Evolutionary conservation across 495 filamentous ascomycete genomes (phyloP).

Genomic region (Trichoderma parareesei): DNA sequence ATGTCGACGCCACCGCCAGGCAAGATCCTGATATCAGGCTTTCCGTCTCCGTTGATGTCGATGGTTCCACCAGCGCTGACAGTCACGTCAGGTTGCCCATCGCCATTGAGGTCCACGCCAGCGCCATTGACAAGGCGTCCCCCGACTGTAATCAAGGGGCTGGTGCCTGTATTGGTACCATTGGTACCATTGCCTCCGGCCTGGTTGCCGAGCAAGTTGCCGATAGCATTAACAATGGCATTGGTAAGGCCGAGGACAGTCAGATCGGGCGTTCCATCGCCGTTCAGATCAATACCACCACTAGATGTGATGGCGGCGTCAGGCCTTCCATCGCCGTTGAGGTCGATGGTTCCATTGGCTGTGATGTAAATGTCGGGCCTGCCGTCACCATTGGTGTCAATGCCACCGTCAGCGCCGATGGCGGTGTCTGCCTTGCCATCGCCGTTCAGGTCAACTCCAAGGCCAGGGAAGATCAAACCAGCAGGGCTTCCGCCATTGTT

Average conservation of each 20-base stretch:
- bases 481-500: not conserved
- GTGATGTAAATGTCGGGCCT: not conserved
- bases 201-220: not conserved
- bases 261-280: not conserved
- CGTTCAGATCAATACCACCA: not conserved
- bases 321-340: not conserved
- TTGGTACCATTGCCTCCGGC: not conserved
- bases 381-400: conserved; percentile 2
- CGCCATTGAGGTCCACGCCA: not conserved
- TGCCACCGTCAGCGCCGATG: not conserved
- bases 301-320: not conserved
- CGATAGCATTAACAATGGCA: not conserved
- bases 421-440: not conserved
- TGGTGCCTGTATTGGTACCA: not conserved
- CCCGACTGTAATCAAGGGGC: not conserved
- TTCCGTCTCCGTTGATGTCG: not conserved
- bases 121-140: not conserved
- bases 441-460: not conserved
- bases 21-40: not conserved
- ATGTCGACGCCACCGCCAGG: not conserved
- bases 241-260: not conserved
- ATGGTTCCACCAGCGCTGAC: not conserved
- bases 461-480: not conserved
- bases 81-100: not conserved
- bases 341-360: not conserved